Base-by-base conservation (phyloP, 2,329 filamentous ascomycete species). In the Zymoseptoria crescenta region DNA sequence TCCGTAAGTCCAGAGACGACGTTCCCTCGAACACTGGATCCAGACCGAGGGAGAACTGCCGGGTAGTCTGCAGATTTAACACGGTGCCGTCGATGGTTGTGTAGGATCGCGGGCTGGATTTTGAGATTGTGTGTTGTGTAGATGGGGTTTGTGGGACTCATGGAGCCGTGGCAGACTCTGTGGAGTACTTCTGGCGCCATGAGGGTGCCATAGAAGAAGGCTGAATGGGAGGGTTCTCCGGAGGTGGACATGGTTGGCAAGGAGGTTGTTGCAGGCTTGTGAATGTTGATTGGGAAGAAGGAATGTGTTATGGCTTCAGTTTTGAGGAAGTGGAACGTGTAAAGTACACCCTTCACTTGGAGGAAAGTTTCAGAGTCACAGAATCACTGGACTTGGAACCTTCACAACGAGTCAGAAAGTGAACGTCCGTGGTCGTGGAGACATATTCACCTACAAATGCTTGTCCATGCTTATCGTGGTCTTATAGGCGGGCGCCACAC, bases 101-200 rank as follows among this genome's bases (percentile, higher is more conserved):
- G 82, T 0, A 97, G 81, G n/a, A 95, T 76, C 13, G 92, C 92
- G 0, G 91, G 89, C 0, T 80, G 80, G 71, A 91, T 82, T 62
- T 83, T 83, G 41, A 93, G 77, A 52, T 83, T 74, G 61, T 72
- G 67, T 49, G 63, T 59, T 52, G 62, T 58, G 59, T 75, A 76
- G 70, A 81, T 80, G 63, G 76, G 80, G 72, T 73, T 79, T 69
- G 73, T 81, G 41, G 69, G 83, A 69, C 62, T 80, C 16, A 76
- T 73, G 8, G 76, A 75, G 65, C 85, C 83, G 75, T 92, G 89
- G 74, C 89, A 89, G 50, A 96, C 91, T 35, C 88, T 87, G 76
- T 88, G 87, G 67, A 97, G 90, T 68, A 97, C 86, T 69, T 88
- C 84, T 0, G 88, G 85, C n/a, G 87, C 88, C 91, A 96, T 96